A percentile compares a stretch with the other conserved stretches of the same genome.
Conservation (phyloP, 2,329 filamentous ascomycete species). For the Dactylellina drechsleri region DNA sequence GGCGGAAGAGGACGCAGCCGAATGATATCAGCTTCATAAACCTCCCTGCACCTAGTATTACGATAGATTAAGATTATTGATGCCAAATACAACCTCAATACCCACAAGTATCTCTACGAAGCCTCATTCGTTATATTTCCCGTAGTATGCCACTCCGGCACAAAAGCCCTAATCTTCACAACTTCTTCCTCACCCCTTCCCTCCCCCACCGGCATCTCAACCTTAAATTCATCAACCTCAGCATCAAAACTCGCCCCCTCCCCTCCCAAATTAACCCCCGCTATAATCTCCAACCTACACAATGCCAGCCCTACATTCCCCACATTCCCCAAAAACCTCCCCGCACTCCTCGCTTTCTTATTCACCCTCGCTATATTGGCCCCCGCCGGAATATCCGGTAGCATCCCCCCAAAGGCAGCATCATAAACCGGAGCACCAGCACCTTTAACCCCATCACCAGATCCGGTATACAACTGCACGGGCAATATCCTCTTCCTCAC, state of each 20-base stretch:
- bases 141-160: constrained; percentile 76
- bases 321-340: constrained; percentile 80
- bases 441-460: constrained; percentile 49
- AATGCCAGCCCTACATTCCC: constrained; percentile 88
- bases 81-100: not conserved
- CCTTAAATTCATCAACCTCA: constrained; percentile 65
- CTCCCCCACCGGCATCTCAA: constrained; percentile 64
- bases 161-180: constrained; percentile 78
- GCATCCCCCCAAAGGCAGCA: constrained; percentile 19
- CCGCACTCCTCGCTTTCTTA: constrained; percentile 74
- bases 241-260: constrained; percentile 72
- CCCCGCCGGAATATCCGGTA: constrained; percentile 60
- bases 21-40: not conserved
- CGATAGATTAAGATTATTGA: too few relatives aligned
- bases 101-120: constrained; percentile 17
- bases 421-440: constrained; percentile 38
- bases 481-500: constrained; percentile 90
- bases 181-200: constrained; percentile 60
- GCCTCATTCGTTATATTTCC: constrained; percentile 45
- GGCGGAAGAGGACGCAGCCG: constrained; percentile 48
- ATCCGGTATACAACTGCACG: constrained; percentile 73
- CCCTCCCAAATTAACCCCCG: constrained; percentile 75
- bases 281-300: constrained; percentile 91
- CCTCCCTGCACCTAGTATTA: constrained; percentile 15
- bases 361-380: constrained; percentile 68